Conservation (phyloP, 306 rosid species). For the Cyamopsis tetragonoloba region DNA sequence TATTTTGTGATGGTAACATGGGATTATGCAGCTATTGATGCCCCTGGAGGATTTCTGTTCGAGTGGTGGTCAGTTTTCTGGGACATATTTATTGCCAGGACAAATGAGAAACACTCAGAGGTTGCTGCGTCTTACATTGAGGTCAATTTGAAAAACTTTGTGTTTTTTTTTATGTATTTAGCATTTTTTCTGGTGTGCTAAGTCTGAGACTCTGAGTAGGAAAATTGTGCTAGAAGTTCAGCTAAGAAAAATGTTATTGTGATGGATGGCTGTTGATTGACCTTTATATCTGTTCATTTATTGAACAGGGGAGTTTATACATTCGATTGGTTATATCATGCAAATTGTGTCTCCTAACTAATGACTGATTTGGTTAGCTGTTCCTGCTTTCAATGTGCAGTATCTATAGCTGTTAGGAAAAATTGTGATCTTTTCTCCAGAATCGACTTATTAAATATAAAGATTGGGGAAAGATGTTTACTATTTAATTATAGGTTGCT, state of each 20-base stretch:
- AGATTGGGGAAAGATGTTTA: background rate
- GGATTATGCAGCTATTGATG: conserved; percentile 90
- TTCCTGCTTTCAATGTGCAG: background rate
- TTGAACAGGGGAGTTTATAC: background rate
- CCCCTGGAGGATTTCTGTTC: conserved; percentile 93
- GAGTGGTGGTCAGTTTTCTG: conserved; percentile 99
- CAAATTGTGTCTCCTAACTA: conserved; percentile 5
- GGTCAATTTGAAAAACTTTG: conserved; percentile 45
- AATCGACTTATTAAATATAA: background rate
- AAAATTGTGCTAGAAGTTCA: background rate
- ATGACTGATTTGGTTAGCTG: background rate
- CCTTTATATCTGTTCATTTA: background rate
- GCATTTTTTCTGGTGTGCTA: background rate
- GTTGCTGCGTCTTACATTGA: conserved; percentile 97
- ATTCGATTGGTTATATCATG: background rate
- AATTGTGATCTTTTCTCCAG: background rate
- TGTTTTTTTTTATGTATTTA: background rate
- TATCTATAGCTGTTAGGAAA: background rate
- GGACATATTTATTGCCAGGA: conserved; percentile 98
- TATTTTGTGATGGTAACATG: conserved; percentile 22
- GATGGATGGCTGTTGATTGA: background rate
- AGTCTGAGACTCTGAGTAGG: background rate
- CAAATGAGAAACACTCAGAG: conserved; percentile 97
- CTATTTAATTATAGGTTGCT: background rate
- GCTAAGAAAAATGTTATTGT: background rate